Evolutionary conservation across 495 filamentous ascomycete genomes (phyloP), one percentile per base, ranked within the genome.

Genomic region (Podospora comata): DNA sequence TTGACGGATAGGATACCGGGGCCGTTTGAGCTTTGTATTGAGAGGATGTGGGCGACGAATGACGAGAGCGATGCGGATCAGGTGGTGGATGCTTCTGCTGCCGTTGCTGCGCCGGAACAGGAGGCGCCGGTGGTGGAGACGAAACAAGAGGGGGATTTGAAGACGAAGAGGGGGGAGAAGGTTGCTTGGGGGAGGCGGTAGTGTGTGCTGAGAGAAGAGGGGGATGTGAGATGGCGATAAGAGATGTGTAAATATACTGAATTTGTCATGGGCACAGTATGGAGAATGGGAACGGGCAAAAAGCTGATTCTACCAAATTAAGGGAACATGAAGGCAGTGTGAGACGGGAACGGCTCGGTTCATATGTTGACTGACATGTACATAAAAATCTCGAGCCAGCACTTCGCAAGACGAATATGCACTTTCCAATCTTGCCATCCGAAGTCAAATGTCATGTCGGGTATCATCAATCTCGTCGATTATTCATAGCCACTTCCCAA

Each of bases 1-100:
- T 76, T 97, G 67, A 98, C 91, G 64, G 95, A 99, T 77, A 85
- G 96, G 30, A 84, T 96, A 13, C 90, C 92, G 26, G 95, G 95
- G 0, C 88, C 91, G 2, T 97, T 91, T 76, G 90, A 96, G 75
- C 82, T 98, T 48, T 87, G 85, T 57, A 89, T 98, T 64, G 90
- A 93, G 73, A 81, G 87, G 67, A 89, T 99, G 27, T 97, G 94
- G 94, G 93, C 89, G 18, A 90, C 88, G 5, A 91, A 91, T 70
- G 74, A 80, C 39, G 69, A 81, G 56, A 75, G 70, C 4, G 82
- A 84, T 68, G 81, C 74, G n/a, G 81, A 80, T 32, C 67, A 55
- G 16, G 67, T 71, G 30, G 30, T 68, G 64, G 64, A 7, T 62
- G 60, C 71, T 62, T 62, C 56, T 27, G 70, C 71, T 23, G 23